Conservation (phyloP, 345 rosid species). For the Geranium brycei region DNA sequence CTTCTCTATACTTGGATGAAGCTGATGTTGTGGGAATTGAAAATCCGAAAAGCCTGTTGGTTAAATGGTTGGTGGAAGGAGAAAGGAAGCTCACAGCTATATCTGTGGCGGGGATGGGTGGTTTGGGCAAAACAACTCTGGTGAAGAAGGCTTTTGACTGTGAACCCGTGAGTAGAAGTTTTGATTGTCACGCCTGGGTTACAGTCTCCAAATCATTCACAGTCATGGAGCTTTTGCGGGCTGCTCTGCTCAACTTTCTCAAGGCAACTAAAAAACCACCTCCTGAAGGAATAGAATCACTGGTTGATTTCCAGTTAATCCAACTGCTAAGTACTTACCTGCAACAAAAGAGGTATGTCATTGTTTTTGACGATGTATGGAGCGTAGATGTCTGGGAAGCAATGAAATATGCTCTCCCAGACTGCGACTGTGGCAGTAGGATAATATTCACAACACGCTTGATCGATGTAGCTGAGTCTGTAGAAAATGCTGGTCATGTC, state of each 20-base stretch:
- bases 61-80: conserved; percentile 11
- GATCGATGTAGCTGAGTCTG: neutral
- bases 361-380: no score
- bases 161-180: conserved; percentile 10
- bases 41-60: conserved; percentile 9
- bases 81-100: conserved; percentile 5
- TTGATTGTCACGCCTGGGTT: conserved; percentile 12
- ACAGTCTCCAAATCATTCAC: conserved; percentile 11
- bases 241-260: no score
- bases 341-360: no score
- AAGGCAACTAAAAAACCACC: no score
- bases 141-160: conserved; percentile 13
- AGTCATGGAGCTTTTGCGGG: conserved; percentile 10
- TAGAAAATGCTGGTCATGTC: neutral
- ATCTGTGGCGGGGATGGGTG: conserved; percentile 16
- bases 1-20: conserved; percentile 6
- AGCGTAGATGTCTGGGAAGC: neutral
- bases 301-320: no score
- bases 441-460: conserved; percentile 7
- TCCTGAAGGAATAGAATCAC: no score
- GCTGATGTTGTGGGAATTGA: conserved; percentile 19
- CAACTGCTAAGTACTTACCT: no score
- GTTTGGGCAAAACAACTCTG: conserved; percentile 17
- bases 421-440: conserved; percentile 2
- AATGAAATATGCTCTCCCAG: neutral